Evolutionary conservation across 163 green algal genomes (phyloP), one percentile per base, ranked within the genome.

Genomic region (Volvox carteri): DNA sequence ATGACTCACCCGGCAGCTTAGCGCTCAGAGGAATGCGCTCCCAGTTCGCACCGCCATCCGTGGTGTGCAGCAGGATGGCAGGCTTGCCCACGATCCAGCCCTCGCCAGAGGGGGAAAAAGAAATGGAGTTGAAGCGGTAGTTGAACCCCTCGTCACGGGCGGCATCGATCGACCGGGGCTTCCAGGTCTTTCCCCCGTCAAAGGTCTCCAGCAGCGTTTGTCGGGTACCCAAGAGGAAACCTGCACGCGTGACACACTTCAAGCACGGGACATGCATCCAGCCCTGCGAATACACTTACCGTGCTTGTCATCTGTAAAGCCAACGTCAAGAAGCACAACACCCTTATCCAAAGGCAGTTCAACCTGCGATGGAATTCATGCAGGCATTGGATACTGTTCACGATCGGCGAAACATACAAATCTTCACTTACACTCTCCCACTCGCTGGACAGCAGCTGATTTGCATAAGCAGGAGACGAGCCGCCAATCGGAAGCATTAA

Each of bases 71-170:
- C 86, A 99, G 91, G 91, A 99, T 99, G 62, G 97, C 96, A 35
- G 98, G 98, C 95, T 99, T 99, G 91, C 98, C 98, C 52, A 99
- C 96, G 78, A 99, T 99, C 97, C 97, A 99, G 78, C 98, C 98
- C 93, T 99, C 98, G 50, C 97, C 94, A 46, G 28, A 25, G 39
- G 96, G 96, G 37, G 92, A 95, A 91, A 99, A 99, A 65, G 85
- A 96, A 84, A 99, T 97, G 87, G 94, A 97, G 92, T 98, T 98
- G 95, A 99, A 99, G 77, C 96, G 92, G 93, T 98, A 98, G 93
- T 99, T 98, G 94, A 99, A 98, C 77, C 96, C 98, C 93, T 99
- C 98, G 35, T 99, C 97, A 68, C 95, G 90, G 4, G 96, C 96
- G 4, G 95, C 95, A 25, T 95, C 92, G 14, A 99, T 94, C 33